phyloP scores from a whole-genome alignment of 768 basidiomycete species.

The Suillus paluster region DNA sequence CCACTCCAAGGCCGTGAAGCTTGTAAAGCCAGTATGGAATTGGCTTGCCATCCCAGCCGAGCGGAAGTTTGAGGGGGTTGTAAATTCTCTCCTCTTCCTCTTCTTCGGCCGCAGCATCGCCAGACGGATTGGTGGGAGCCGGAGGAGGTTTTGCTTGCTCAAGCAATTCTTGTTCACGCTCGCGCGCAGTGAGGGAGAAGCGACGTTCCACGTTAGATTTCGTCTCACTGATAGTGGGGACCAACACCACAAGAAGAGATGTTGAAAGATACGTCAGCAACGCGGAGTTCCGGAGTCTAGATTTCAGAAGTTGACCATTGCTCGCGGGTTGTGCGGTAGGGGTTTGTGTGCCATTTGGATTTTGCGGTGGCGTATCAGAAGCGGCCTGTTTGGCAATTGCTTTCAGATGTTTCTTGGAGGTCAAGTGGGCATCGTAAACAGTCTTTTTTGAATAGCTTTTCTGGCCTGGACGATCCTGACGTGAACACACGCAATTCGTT shows the following conservation, averaged over 20 bases:
- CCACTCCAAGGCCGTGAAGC: conserved; percentile 96
- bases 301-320: conserved; percentile 34
- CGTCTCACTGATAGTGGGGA: conserved; percentile 79
- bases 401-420: conserved; percentile 95
- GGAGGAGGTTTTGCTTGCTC: conserved; percentile 66
- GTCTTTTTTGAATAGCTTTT: conserved; percentile 96
- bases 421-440: conserved; percentile 95
- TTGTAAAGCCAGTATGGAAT: conserved; percentile 99
- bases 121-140: conserved; percentile 48
- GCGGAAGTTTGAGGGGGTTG: conserved; percentile 94
- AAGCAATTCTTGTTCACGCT: conserved; percentile 91
- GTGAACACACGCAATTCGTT: conserved; percentile 10
- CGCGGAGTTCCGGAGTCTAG: conserved; percentile 68
- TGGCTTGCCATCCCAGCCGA: conserved; percentile 98
- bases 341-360: conserved; percentile 37
- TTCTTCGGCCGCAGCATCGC: conserved; percentile 73
- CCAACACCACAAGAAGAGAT: conserved; percentile 66
- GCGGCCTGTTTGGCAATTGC: conserved; percentile 75
- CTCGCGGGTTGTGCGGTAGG: conserved; percentile 39
- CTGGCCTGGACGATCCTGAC: conserved; percentile 62
- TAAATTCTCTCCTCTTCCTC: conserved; percentile 97
- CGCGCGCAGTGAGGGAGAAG: conserved; percentile 95
- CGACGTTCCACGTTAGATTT: conserved; percentile 96
- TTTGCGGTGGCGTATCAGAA: conserved; percentile 38
- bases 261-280: conserved; percentile 72